phyloP scores from a whole-genome alignment of 176 grass and related monocot genomes.

The Zoysia pacifica region DNA sequence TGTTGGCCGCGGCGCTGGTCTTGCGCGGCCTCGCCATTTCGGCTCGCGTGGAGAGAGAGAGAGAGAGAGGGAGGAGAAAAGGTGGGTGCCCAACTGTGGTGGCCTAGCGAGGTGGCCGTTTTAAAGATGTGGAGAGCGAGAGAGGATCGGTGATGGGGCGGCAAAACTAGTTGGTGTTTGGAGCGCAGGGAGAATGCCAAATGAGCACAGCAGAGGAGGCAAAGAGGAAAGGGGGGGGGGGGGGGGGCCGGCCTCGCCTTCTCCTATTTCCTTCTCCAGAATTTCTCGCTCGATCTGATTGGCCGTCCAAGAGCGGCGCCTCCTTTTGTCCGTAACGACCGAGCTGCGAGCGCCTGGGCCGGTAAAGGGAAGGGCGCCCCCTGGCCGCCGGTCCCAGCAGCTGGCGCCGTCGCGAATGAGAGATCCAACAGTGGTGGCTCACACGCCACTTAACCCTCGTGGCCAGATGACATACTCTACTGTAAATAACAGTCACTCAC shows the following conservation, averaged over 20 bases:
- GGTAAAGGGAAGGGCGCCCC: neutral
- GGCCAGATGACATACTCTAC: too few relatives aligned
- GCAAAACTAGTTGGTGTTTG: conserved; percentile 35
- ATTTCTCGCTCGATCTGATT: conserved; percentile 23
- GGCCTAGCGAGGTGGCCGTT: conserved; percentile 27
- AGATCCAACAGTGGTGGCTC: neutral
- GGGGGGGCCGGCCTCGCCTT: conserved; percentile 33
- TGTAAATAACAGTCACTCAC: too few relatives aligned
- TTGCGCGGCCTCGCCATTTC: conserved; percentile 51
- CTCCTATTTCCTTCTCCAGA: neutral
- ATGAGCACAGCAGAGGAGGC: conserved; percentile 35
- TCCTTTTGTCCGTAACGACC: conserved; percentile 29
- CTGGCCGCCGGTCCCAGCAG: neutral
- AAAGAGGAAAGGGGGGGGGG: conserved; percentile 27
- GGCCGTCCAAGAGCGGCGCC: conserved; percentile 48
- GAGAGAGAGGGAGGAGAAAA: neutral
- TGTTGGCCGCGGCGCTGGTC: conserved; percentile 14
- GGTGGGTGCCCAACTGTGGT: conserved; percentile 51
- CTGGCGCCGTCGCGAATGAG: neutral
- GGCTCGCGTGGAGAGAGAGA: neutral
- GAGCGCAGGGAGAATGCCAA: conserved; percentile 42
- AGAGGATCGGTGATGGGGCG: conserved; percentile 27
- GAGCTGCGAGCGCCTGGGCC: neutral
- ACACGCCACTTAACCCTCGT: neutral
- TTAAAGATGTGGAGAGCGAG: conserved; percentile 27